Evolutionary conservation across 2,329 filamentous ascomycete species (phyloP), one percentile per base, ranked within the genome.

Genomic region (Fusarium hostae): DNA sequence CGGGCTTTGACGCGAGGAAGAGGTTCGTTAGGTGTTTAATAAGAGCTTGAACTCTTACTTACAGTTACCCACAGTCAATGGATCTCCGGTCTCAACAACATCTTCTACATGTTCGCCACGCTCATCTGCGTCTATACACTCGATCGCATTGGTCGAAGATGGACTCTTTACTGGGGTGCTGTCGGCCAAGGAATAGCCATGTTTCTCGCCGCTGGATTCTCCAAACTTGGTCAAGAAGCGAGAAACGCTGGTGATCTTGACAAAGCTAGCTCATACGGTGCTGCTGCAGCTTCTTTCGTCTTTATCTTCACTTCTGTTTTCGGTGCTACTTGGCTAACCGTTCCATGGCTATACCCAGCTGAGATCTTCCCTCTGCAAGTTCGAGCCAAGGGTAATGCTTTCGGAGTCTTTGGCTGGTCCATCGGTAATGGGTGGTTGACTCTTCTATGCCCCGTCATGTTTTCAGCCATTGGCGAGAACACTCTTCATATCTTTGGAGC

Each of bases 351-450:
- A 0, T 92, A 92, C 60, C 90, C 90, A 0, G 90, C 91, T 2
- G 91, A 94, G 77, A 94, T 94, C 61, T 94, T 93, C 75, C 91
- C 92, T 0, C 80, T 93, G 0, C 87, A 91, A 66, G 86, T 93
- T 1, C 87, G 92, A 26, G 92, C 92, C 3, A 91, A 91, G 73
- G 92, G 92, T 9, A 94, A 94, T 66, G 91, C 92, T 0, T 94
- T 89, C 87, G 91, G 92, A 24, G 91, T 94, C 0, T 87, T 93
- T 0, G 92, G 92, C 0, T 94, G 92, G 92, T 88, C 86, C 18
- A 92, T 94, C 55, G 92, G 92, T 1, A 93, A 93, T 71, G 91
- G 91, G 20, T 92, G 90, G 89, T 22, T 80, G 52, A 80, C 81
- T 1, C 82, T 90, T 1, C 80, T 90, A 2, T 85, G 86, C 12